Evolutionary conservation across 202 grass and related monocot species (phyloP), one percentile per base, ranked within the genome.

Genomic region (Zoysia matrella): DNA sequence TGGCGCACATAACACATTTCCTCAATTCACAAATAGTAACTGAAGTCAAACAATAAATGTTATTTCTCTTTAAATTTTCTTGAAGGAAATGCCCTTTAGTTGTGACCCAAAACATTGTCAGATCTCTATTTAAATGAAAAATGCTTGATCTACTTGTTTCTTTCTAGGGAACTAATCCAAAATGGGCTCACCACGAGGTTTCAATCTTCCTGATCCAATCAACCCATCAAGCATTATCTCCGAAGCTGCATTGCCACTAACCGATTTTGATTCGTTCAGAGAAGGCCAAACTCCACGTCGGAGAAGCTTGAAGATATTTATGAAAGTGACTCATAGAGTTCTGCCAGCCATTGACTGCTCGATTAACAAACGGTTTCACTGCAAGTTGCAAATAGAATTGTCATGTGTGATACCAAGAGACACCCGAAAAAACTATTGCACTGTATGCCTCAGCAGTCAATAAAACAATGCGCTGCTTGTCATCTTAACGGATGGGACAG

Each of bases 341-440:
- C 14, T 74, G 40, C 51, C 69, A 88, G 74, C 82, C 85, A 91
- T 54, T 44, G 65, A 60, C 58, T 62, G 39, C 73, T 80, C n/a
- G 51, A 81, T 72, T 22, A 22, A 75, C 61, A 87, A 82, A 52
- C 68, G 22, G 14, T 41, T 43, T 74, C 48, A 63, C 41, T 69
- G 42, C 85, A 78, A 88, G 73, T 88, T 91, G 89, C 61, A 66
- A 82, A 78, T 78, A 82, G 69, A 85, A 8, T 73, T 62, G 62
- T 39, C 62, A 74, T 79, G 62, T 64, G 55, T 89, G 86, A 84
- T 79, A 84, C 75, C 62, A 63, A 83, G 75, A 69, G 62, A 73
- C 67, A 77, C 15, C 73, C 58, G 69, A 82, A 86, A 83, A 82
- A 86, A 86, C 48, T 79, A 86, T 73, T 60, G 3, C 18, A 6